These are phyloP conservation scores for Hamamelis virginiana DNA, from an alignment of 164 flowering plant species.

Conservation along the genomic window DNA sequence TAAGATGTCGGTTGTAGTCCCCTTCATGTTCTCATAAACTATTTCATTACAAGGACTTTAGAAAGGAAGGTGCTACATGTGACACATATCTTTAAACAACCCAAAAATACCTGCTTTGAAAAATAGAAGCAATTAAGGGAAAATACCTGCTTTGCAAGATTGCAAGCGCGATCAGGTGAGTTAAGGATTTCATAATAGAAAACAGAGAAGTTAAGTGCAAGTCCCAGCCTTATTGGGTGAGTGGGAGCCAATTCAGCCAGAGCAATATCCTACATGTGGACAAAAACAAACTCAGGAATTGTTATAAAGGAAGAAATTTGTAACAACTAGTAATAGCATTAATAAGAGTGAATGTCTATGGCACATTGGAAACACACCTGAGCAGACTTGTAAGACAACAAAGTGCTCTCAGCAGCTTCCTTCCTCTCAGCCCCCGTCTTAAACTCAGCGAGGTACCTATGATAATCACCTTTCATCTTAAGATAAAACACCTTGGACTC, in stretches of 20 bases:
- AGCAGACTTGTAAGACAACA: slow-evolving; percentile 77
- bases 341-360: neutral
- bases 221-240: slow-evolving; percentile 80
- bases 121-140: neutral
- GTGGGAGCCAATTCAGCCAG: slow-evolving; percentile 66
- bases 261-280: slow-evolving; percentile 58
- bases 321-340: no score
- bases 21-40: no score
- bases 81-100: no score
- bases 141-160: slow-evolving; percentile 69
- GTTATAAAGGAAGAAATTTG: neutral
- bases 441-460: slow-evolving; percentile 79
- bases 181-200: slow-evolving; percentile 79
- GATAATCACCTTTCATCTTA: slow-evolving; percentile 84
- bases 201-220: slow-evolving; percentile 80
- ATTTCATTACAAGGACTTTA: no score
- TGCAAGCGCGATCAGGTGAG: slow-evolving; percentile 80
- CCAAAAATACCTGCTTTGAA: neutral
- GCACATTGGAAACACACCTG: slow-evolving; percentile 16
- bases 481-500: slow-evolving; percentile 80
- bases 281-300: neutral
- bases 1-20: no score
- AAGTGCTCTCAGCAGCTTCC: slow-evolving; percentile 80
- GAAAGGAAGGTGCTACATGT: no score
- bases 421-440: slow-evolving; percentile 76